Percentiles rank a stretch among this genome's conserved stretches.
Conservation (phyloP, 2,329 filamentous ascomycete genomes). For the Cryphonectria nitschkei region DNA sequence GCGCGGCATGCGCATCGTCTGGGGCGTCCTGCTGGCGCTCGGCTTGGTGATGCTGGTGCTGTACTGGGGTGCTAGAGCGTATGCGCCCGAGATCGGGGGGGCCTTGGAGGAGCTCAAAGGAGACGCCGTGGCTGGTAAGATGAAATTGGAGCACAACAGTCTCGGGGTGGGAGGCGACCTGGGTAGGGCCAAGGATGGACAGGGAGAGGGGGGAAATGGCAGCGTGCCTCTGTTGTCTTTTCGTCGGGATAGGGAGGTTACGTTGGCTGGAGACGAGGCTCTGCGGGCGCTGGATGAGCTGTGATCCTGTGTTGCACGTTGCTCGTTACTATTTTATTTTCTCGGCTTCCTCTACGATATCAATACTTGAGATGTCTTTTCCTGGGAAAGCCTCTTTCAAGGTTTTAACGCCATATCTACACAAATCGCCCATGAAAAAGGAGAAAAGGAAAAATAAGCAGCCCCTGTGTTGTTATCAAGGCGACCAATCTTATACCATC, state of each 20-base stretch:
- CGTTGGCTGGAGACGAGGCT: slow-evolving; percentile 33
- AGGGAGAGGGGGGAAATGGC: slow-evolving; percentile 32
- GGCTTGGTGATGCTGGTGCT: slow-evolving; percentile 53
- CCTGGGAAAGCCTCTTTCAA: no score
- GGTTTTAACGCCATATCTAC: not conserved
- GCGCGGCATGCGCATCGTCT: slow-evolving; percentile 63
- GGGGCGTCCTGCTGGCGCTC: slow-evolving; percentile 59
- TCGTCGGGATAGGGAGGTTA: slow-evolving; percentile 30
- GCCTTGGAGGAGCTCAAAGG: slow-evolving; percentile 20
- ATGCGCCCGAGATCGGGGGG: slow-evolving; percentile 23
- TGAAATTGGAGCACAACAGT: slow-evolving; percentile 17
- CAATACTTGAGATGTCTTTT: slow-evolving; percentile 13
- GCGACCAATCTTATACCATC: not conserved
- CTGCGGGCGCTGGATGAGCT: slow-evolving; percentile 41
- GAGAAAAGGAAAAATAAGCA: not conserved
- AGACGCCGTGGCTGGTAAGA: slow-evolving; percentile 23
- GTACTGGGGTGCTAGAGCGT: slow-evolving; percentile 36
- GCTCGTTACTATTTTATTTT: slow-evolving; percentile 1
- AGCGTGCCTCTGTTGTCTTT: slow-evolving; percentile 35
- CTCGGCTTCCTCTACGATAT: not conserved
- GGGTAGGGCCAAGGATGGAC: not conserved
- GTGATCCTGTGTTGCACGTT: slow-evolving; percentile 28
- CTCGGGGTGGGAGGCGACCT: not conserved
- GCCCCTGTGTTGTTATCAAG: not conserved
- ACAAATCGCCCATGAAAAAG: not conserved